Conservation (phyloP, 805 yeast genomes). For the Lachancea fermentati region DNA sequence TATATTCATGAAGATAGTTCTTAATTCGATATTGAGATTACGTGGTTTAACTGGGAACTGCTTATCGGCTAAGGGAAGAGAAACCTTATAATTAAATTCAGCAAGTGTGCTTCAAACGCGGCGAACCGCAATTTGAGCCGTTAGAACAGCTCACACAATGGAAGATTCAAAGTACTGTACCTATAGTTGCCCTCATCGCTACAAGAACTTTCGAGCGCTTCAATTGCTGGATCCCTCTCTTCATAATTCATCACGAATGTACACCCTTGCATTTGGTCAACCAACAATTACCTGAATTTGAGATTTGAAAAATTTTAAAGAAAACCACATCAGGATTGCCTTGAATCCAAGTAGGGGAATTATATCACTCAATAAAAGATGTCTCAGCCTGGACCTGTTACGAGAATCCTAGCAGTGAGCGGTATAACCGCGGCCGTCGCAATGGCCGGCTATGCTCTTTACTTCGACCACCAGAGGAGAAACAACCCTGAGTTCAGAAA, state of each 20-base stretch:
- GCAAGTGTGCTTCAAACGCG: no score
- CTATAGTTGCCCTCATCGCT: background rate
- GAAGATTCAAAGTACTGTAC: no score
- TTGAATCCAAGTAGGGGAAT: background rate
- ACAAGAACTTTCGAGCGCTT: background rate
- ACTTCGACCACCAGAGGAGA: conserved; percentile 92
- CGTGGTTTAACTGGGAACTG: no score
- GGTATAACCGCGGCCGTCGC: conserved; percentile 47
- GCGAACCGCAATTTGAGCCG: no score
- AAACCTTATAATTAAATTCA: no score
- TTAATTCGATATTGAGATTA: no score
- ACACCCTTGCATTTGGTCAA: background rate
- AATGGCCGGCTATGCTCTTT: conserved; percentile 67
- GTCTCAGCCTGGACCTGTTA: conserved; percentile 20
- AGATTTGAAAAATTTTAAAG: background rate
- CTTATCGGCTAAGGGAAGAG: no score
- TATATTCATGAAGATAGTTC: no score
- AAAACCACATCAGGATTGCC: background rate
- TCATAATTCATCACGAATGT: background rate
- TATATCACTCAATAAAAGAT: conserved; percentile 6
- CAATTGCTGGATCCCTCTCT: background rate
- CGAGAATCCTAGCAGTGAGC: conserved; percentile 31
- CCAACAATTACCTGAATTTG: background rate
- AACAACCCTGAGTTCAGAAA: conserved; percentile 76
- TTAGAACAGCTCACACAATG: no score